A percentile compares a stretch with the other conserved stretches of the same genome.
Conservation (phyloP, 345 rosid genomes). For the Eucalyptus marginata region DNA sequence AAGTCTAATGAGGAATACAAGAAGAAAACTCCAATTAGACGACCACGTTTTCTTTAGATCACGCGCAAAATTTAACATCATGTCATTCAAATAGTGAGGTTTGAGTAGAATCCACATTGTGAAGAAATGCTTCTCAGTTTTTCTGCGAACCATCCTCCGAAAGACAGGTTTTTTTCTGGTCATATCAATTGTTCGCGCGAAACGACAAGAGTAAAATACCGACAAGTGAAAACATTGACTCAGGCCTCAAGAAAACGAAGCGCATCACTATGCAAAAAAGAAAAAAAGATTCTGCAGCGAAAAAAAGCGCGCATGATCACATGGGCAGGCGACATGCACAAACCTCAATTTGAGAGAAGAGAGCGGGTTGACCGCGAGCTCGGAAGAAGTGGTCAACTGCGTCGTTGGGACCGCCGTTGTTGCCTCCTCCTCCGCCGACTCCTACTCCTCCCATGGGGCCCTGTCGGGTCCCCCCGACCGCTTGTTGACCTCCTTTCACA, state of each 20-base stretch:
- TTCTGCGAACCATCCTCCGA: background rate
- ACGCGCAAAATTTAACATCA: background rate
- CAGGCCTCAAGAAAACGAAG: background rate
- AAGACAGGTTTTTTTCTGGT: background rate
- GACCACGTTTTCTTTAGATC: background rate
- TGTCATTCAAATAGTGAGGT: background rate
- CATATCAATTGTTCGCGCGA: background rate
- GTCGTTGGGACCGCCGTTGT: conserved; percentile 31
- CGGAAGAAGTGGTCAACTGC: conserved; percentile 66
- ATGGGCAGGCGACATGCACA: background rate
- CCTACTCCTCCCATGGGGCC: background rate
- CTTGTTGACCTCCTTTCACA: conserved; percentile 64
- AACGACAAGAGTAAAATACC: background rate
- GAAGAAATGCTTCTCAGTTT: background rate
- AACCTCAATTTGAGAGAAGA: conserved; percentile 67
- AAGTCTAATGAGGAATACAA: background rate
- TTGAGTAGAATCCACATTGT: background rate
- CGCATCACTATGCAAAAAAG: background rate
- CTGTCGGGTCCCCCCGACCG: conserved; percentile 43
- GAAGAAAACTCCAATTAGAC: background rate
- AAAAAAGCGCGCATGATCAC: background rate
- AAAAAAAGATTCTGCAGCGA: background rate
- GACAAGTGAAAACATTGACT: background rate
- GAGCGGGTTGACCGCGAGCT: conserved; percentile 36
- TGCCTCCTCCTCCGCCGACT: background rate